These are phyloP conservation scores for Arthrinium phaeospermum DNA, from an alignment of 2,329 filamentous ascomycete species.

Conservation along the genomic window DNA sequence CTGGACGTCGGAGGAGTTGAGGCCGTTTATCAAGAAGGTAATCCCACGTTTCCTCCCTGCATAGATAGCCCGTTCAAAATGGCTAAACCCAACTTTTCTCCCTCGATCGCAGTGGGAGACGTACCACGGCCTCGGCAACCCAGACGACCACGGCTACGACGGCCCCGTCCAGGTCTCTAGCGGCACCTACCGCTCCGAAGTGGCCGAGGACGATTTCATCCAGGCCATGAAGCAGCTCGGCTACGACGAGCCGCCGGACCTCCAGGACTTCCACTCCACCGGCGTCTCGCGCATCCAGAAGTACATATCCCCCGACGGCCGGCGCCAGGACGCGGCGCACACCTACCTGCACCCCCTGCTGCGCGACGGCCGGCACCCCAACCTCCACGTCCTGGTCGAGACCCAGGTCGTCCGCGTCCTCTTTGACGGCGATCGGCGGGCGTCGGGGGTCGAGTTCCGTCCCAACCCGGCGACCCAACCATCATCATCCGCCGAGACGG, in stretches of 20 bases:
- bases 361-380: slow-evolving; percentile 35
- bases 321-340: slow-evolving; percentile 36
- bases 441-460: slow-evolving; percentile 53
- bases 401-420: slow-evolving; percentile 51
- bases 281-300: slow-evolving; percentile 37
- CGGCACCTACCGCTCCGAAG: slow-evolving; percentile 50
- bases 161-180: slow-evolving; percentile 56
- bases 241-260: slow-evolving; percentile 54
- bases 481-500: slow-evolving; percentile 26
- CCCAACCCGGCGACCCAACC: slow-evolving; percentile 50
- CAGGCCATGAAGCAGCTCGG: slow-evolving; percentile 51
- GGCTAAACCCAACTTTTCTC: neutral
- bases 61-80: neutral
- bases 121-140: slow-evolving; percentile 42
- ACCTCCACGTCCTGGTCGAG: slow-evolving; percentile 39
- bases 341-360: slow-evolving; percentile 36
- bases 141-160: slow-evolving; percentile 50
- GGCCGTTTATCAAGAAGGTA: slow-evolving; percentile 58
- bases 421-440: slow-evolving; percentile 56
- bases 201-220: slow-evolving; percentile 51
- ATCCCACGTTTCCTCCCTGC: neutral
- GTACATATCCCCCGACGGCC: slow-evolving; percentile 34
- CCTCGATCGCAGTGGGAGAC: slow-evolving; percentile 39
- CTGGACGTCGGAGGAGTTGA: slow-evolving; percentile 43
- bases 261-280: slow-evolving; percentile 48